phyloP scores from a whole-genome alignment of 805 yeast species.

The Ogataea saltuana region DNA sequence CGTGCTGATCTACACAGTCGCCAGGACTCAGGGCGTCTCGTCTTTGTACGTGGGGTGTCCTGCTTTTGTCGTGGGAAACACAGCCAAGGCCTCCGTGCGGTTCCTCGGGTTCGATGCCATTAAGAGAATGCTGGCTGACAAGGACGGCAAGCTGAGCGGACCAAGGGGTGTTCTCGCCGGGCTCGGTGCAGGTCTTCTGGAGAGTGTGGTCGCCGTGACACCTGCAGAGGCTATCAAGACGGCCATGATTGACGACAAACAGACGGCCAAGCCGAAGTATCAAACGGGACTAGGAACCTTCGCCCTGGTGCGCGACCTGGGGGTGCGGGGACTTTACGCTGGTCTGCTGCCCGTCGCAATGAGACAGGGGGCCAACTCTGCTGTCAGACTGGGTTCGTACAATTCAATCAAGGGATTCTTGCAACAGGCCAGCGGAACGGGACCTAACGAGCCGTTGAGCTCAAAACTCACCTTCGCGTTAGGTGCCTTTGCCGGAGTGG shows the following conservation, averaged over 20 bases:
- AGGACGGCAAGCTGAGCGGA: constrained; percentile 83
- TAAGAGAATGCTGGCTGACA: constrained; percentile 74
- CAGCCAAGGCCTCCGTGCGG: constrained; percentile 94
- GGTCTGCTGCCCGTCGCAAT: constrained; percentile 91
- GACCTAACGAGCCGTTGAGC: constrained; percentile 72
- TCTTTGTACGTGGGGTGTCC: constrained; percentile 94
- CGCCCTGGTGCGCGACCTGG: constrained; percentile 70
- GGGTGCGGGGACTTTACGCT: constrained; percentile 79
- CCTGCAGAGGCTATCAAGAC: constrained; percentile 97
- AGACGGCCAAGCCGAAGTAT: constrained; percentile 73
- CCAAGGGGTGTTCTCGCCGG: constrained; percentile 94
- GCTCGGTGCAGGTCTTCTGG: constrained; percentile 94
- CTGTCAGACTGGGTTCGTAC: constrained; percentile 91
- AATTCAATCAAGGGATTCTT: constrained; percentile 79
- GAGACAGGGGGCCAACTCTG: constrained; percentile 95
- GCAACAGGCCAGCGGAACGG: constrained; percentile 66
- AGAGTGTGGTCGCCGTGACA: constrained; percentile 90
- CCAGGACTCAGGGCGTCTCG: constrained; percentile 72
- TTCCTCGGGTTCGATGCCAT: constrained; percentile 91
- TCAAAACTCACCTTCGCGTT: constrained; percentile 80
- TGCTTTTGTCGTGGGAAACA: constrained; percentile 93
- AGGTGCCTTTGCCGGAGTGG: constrained; percentile 87
- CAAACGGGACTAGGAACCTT: constrained; percentile 68
- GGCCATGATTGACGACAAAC: constrained; percentile 91
- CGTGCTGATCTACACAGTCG: constrained; percentile 71